Percentiles rank a stretch among this genome's conserved stretches.
Conservation (phyloP, 257 asterid species). For the Datura wrightii region DNA sequence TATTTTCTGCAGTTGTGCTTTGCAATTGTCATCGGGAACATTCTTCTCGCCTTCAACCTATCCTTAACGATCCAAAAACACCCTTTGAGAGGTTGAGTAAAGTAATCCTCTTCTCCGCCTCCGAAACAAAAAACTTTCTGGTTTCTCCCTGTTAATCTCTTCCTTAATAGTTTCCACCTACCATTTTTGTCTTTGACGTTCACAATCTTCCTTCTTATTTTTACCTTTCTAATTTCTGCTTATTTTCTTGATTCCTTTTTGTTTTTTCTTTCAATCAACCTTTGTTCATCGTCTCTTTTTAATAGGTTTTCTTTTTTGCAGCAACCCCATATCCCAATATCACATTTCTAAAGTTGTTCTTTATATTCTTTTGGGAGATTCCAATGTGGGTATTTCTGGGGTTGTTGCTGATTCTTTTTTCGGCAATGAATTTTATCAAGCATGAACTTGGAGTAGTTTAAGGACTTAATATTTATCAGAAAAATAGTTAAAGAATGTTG, state of each 20-base stretch:
- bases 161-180: constrained; percentile 1
- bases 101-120: constrained; percentile 38
- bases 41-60: constrained; percentile 18
- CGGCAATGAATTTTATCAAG: constrained; percentile 20
- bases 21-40: constrained; percentile 5
- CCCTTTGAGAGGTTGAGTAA: constrained; percentile 34
- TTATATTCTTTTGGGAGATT: not conserved
- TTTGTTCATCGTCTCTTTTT: too few species aligned
- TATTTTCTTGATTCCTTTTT: too few species aligned
- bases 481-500: not conserved
- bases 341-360: too few species aligned
- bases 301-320: too few species aligned
- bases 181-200: not conserved
- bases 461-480: not conserved
- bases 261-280: too few species aligned
- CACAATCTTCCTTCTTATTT: not conserved
- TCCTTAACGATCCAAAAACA: not conserved
- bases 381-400: constrained; percentile 22
- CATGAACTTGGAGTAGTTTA: not conserved
- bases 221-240: too few species aligned
- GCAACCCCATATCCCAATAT: too few species aligned
- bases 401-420: not conserved
- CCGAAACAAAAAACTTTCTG: not conserved
- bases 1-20: not conserved
- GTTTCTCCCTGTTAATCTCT: constrained; percentile 30